Evolutionary conservation across 495 filamentous ascomycete genomes (phyloP), one percentile per base, ranked within the genome.

Genomic region (Pseudevernia furfuracea): DNA sequence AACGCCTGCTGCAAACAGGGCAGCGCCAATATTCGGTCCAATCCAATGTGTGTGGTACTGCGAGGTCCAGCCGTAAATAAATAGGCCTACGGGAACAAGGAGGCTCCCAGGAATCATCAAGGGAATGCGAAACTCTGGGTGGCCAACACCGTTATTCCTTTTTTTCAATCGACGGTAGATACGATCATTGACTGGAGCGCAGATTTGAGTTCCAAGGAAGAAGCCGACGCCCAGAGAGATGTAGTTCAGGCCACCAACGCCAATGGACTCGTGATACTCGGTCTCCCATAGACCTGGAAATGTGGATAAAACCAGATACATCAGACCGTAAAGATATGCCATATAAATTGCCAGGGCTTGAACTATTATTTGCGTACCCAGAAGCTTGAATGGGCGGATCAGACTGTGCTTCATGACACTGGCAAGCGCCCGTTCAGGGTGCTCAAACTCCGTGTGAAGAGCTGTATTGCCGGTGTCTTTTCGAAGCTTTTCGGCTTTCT

Each of bases 51-150:
- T 73, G 41, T 80, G 77, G 28, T 72, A 76, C 71, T 91, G 78
- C 0, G 85, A 86, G 0, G 82, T 79, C 87, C 87, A 91, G 53
- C 85, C 88, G 74, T 91, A 93, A 66, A 85, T 79, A 65, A 92
- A 82, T 7, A 92, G 71, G 0, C 89, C 88, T 6, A 79, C 65
- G 0, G 89, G 88, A 12, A 85, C 75, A 14, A 89, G 67, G 8
- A 89, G 23, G 1, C 83, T 78, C 3, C 82, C 82, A 12, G 84
- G 76, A 38, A 78, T 70, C 72, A 88, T 84, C 21, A 90, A 77
- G 0, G 87, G 88, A 0, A 87, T 78, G 21, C 89, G 80, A 73
- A 85, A 90, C 70, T 92, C 89, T 0, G 88, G 88, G 2, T 69
- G 72, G 0, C 84, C 85, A 25, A 79, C 70, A 56, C 76, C 78